Conservation (phyloP, 768 basidiomycete genomes). For the Cubamyces lactineus region DNA sequence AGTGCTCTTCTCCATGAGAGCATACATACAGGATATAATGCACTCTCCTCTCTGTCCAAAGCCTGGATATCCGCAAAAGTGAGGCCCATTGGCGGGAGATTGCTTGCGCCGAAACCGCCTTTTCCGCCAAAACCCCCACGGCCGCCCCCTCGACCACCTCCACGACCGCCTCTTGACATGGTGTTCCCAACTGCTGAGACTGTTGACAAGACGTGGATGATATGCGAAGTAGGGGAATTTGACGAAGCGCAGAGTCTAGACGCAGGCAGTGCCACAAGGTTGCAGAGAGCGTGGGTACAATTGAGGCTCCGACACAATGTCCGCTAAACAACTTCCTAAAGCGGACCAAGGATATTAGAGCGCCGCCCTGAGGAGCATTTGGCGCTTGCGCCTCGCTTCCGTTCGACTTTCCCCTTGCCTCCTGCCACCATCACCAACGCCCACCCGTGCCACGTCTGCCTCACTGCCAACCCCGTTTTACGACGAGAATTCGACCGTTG, state of each 20-base stretch:
- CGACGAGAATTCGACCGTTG: constrained; percentile 3
- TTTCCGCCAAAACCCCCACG: constrained; percentile 64
- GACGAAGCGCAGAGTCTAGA: not conserved
- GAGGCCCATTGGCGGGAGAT: constrained; percentile 74
- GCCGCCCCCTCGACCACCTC: constrained; percentile 53
- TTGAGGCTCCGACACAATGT: constrained; percentile 25
- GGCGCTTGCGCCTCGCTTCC: constrained; percentile 31
- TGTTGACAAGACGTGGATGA: not conserved
- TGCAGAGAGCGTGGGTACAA: constrained; percentile 8
- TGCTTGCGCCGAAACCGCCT: constrained; percentile 41
- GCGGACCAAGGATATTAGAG: constrained; percentile 38
- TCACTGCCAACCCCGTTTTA: constrained; percentile 24
- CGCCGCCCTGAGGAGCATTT: constrained; percentile 40
- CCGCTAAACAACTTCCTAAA: constrained; percentile 18
- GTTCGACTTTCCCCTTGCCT: constrained; percentile 36
- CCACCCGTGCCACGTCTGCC: constrained; percentile 25
- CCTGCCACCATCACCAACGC: constrained; percentile 36
- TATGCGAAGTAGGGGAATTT: not conserved
- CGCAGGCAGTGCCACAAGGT: constrained; percentile 19
- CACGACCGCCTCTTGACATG: constrained; percentile 58
- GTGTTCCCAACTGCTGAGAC: not conserved
- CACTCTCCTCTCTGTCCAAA: constrained; percentile 74
- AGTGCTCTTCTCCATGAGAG: constrained; percentile 8
- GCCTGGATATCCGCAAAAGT: constrained; percentile 80
- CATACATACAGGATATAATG: constrained; percentile 75